phyloP scores from a whole-genome alignment of 176 grass and related monocot genomes.

The Ananas comosus region DNA sequence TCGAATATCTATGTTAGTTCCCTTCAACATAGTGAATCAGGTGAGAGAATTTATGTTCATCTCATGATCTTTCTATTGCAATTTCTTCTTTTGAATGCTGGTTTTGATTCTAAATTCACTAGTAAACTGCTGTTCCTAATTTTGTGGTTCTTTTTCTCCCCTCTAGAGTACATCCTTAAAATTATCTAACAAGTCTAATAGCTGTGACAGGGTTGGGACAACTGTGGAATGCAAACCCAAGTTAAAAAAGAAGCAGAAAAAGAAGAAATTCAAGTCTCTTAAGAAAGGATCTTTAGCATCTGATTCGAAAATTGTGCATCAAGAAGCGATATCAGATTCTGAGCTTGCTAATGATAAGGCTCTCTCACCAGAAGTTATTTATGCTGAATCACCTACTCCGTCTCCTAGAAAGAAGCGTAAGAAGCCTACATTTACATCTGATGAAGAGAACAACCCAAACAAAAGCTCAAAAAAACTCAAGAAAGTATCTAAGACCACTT shows the following conservation, averaged over 20 bases:
- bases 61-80: too few species aligned
- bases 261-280: constrained; percentile 80
- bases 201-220: neutral
- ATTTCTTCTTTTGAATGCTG: too few species aligned
- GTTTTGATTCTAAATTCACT: too few species aligned
- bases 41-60: too few species aligned
- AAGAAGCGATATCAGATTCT: constrained; percentile 55
- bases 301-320: constrained; percentile 47
- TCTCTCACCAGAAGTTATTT: constrained; percentile 60
- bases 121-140: too few species aligned
- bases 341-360: constrained; percentile 63
- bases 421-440: constrained; percentile 28
- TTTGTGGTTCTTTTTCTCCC: neutral
- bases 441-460: constrained; percentile 47
- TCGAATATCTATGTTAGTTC: too few species aligned
- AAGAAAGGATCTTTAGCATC: constrained; percentile 65
- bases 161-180: neutral
- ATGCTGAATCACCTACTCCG: constrained; percentile 44
- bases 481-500: constrained; percentile 45
- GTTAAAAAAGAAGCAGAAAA: constrained; percentile 74
- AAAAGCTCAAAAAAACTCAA: constrained; percentile 68
- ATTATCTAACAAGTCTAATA: neutral
- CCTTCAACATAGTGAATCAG: too few species aligned
- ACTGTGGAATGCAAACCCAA: constrained; percentile 35
- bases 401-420: constrained; percentile 66